Percentiles rank a stretch among this genome's conserved stretches.
Evolutionary conservation across 108 stramenopile genomes (phyloP).

Genomic region (Nitzschia palea): DNA sequence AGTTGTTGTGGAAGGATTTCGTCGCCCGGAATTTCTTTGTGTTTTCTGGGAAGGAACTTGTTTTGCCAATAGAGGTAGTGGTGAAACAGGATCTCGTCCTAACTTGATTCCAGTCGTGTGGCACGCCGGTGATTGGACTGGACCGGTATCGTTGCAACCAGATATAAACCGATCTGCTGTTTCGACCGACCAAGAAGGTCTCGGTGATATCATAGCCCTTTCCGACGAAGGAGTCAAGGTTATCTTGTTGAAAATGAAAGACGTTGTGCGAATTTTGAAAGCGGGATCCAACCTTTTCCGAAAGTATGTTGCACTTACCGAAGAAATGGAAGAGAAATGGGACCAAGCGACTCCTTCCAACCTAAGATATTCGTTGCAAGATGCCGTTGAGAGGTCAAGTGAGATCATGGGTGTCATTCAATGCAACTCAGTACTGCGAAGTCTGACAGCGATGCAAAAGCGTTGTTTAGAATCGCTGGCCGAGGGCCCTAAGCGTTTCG

Average conservation of each 20-base stretch:
- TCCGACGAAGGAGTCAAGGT: slow-evolving; percentile 70
- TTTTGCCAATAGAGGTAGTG: slow-evolving; percentile 19
- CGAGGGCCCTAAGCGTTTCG: slow-evolving; percentile 55
- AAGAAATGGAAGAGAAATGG: slow-evolving; percentile 40
- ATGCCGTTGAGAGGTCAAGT: background rate
- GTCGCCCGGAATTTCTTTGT: slow-evolving; percentile 50
- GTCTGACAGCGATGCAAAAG: slow-evolving; percentile 65
- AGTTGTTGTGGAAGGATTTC: slow-evolving; percentile 41
- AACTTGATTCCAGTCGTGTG: slow-evolving; percentile 31
- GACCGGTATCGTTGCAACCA: slow-evolving; percentile 67
- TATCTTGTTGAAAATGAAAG: slow-evolving; percentile 54
- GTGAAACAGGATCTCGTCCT: background rate
- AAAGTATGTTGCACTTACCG: slow-evolving; percentile 50
- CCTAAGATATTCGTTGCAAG: background rate
- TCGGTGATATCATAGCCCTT: slow-evolving; percentile 60
- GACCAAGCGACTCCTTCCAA: background rate
- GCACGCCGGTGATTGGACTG: slow-evolving; percentile 85
- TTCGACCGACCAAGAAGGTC: slow-evolving; percentile 21
- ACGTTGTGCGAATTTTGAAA: slow-evolving; percentile 57
- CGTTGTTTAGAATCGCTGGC: slow-evolving; percentile 67
- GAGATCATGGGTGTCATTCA: slow-evolving; percentile 45
- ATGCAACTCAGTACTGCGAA: slow-evolving; percentile 61
- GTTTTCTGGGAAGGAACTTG: slow-evolving; percentile 81
- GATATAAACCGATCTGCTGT: slow-evolving; percentile 49
- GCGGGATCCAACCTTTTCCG: slow-evolving; percentile 65